A percentile compares a stretch with the other conserved stretches of the same genome.
Evolutionary conservation across 2,329 filamentous ascomycete species (phyloP).

Genomic region (Sclerotinia nivalis): DNA sequence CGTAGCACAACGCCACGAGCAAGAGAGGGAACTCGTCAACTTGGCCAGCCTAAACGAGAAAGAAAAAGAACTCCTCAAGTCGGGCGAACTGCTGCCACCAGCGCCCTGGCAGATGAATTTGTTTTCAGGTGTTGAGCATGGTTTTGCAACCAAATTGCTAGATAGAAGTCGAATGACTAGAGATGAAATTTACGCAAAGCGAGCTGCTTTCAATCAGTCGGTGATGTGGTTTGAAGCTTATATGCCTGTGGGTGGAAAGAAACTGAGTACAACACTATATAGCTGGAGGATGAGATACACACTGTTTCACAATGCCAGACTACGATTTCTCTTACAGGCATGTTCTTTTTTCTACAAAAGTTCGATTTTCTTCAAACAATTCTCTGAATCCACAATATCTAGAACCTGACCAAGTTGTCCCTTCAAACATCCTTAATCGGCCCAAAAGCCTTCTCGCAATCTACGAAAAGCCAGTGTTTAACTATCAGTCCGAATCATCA

Average conservation of each 20-base stretch:
- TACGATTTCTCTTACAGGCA: background rate
- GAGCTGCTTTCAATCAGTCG: slow-evolving; percentile 3
- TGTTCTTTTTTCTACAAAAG: background rate
- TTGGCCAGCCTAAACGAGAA: background rate
- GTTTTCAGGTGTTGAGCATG: background rate
- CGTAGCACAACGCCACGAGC: background rate
- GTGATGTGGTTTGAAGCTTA: background rate
- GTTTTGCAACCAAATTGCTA: background rate
- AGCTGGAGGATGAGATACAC: background rate
- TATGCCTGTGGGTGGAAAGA: background rate
- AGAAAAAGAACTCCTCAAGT: background rate
- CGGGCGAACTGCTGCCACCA: background rate
- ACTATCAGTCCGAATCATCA: background rate
- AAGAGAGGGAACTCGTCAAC: background rate
- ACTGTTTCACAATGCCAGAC: background rate
- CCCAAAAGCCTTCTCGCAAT: background rate
- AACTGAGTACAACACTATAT: background rate
- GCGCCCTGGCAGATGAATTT: slow-evolving; percentile 7
- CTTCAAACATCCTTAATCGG: background rate
- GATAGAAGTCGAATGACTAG: background rate
- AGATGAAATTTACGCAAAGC: slow-evolving; percentile 8
- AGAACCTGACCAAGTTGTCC: background rate
- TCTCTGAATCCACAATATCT: background rate
- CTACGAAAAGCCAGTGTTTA: no score
- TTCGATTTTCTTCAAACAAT: background rate